phyloP scores from a whole-genome alignment of 345 rosid species.

The Hirschfeldia incana region DNA sequence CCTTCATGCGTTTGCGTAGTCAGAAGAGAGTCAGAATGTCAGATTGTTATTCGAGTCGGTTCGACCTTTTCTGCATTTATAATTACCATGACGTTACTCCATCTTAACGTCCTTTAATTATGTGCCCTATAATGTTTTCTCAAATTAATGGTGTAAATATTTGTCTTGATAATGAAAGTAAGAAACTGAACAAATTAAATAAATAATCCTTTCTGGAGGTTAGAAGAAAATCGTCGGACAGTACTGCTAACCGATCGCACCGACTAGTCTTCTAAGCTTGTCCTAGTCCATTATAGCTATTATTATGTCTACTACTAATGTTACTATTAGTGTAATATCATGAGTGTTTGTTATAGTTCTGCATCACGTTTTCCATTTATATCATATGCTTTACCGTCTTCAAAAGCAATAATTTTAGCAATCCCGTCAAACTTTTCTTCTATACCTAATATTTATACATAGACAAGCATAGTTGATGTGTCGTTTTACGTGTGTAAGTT shows the following conservation, averaged over 20 bases:
- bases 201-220: not conserved
- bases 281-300: slow-evolving; percentile 17
- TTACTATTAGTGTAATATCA: not conserved
- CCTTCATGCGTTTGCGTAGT: slow-evolving; percentile 8
- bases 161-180: not conserved
- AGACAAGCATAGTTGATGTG: slow-evolving; percentile 13
- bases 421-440: slow-evolving; percentile 36
- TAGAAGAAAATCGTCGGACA: not conserved
- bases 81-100: not conserved
- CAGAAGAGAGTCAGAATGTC: not conserved
- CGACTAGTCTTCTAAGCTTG: slow-evolving; percentile 8
- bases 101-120: not conserved
- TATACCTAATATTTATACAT: slow-evolving; percentile 9
- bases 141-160: not conserved
- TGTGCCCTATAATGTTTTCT: not conserved
- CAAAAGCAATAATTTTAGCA: slow-evolving; percentile 17
- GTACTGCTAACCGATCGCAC: slow-evolving; percentile 28
- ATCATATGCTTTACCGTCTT: slow-evolving; percentile 28
- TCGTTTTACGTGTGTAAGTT: slow-evolving; percentile 25
- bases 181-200: not conserved
- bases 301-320: slow-evolving; percentile 1
- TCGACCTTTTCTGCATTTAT: slow-evolving; percentile 17
- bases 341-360: slow-evolving; percentile 25
- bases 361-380: slow-evolving; percentile 35
- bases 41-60: slow-evolving; percentile 8